These are phyloP conservation scores for Coemansia erecta DNA, from an alignment of 192 early-diverging fungal species.

Conservation along the genomic window DNA sequence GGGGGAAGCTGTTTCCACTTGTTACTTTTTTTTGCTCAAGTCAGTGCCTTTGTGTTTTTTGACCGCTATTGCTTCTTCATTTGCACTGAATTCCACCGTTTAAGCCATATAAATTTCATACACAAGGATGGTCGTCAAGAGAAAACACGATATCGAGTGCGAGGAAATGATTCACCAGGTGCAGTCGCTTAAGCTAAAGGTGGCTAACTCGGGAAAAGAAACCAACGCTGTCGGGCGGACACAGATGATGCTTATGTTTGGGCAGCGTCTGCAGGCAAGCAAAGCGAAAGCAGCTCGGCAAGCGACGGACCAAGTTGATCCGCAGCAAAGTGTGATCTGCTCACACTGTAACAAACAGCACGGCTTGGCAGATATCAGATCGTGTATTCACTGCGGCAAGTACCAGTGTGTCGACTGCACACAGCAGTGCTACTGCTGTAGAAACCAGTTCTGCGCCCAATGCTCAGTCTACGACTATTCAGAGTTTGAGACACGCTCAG, in stretches of 20 bases:
- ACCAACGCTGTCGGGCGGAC: conserved; percentile 19
- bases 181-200: conserved; percentile 10
- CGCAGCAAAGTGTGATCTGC: conserved; percentile 9
- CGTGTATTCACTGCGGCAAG: conserved; percentile 32
- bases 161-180: neutral
- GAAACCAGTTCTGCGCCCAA: conserved; percentile 26
- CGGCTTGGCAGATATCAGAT: neutral
- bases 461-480: conserved; percentile 49
- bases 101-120: neutral
- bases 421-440: conserved; percentile 38
- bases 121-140: conserved; percentile 25
- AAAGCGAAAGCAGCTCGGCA: conserved; percentile 10
- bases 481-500: conserved; percentile 39
- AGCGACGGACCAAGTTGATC: neutral
- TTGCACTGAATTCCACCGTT: neutral
- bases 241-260: conserved; percentile 46
- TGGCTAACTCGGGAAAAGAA: conserved; percentile 23
- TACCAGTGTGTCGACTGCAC: conserved; percentile 24
- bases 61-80: neutral
- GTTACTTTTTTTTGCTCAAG: neutral
- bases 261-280: conserved; percentile 31
- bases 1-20: neutral
- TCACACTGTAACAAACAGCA: conserved; percentile 10
- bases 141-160: conserved; percentile 23
- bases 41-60: neutral